Conservation (phyloP, 495 filamentous ascomycete species). For the Aspergillus bridgeri region DNA sequence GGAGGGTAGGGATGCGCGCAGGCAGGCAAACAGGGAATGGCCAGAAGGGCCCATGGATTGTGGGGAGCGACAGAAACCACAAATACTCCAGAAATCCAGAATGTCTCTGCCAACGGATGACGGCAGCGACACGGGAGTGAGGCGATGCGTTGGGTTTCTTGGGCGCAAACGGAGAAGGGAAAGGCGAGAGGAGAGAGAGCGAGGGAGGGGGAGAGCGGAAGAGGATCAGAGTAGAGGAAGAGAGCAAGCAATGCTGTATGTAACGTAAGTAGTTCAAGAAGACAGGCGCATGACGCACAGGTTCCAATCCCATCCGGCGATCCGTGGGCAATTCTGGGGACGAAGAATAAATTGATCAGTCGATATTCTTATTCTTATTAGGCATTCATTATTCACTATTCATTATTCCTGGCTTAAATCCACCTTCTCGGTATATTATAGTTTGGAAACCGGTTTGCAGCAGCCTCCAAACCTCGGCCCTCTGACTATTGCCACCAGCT, state of each 20-base stretch:
- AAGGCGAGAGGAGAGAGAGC: conserved; percentile 1
- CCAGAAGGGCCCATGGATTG: conserved; percentile 19
- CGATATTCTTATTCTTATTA: neutral
- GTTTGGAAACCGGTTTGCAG: neutral
- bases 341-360: too few species aligned
- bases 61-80: conserved; percentile 1
- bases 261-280: conserved; percentile 10
- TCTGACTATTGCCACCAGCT: neutral
- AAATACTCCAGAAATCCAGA: neutral
- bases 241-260: too few species aligned
- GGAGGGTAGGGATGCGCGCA: neutral
- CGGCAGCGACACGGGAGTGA: conserved; percentile 16
- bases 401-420: neutral
- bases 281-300: conserved; percentile 20
- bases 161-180: conserved; percentile 12
- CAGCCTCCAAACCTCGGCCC: too few species aligned
- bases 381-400: neutral
- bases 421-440: neutral
- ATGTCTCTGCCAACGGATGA: conserved; percentile 9
- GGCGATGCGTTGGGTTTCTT: conserved; percentile 19
- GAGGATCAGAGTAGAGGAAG: conserved; percentile 3
- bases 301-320: conserved; percentile 8
- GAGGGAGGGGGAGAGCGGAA: neutral
- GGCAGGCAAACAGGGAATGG: conserved; percentile 3
- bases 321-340: conserved; percentile 2